These are phyloP conservation scores for Calonectria henricotiae DNA, from an alignment of 2,329 filamentous ascomycete species.

Conservation along the genomic window DNA sequence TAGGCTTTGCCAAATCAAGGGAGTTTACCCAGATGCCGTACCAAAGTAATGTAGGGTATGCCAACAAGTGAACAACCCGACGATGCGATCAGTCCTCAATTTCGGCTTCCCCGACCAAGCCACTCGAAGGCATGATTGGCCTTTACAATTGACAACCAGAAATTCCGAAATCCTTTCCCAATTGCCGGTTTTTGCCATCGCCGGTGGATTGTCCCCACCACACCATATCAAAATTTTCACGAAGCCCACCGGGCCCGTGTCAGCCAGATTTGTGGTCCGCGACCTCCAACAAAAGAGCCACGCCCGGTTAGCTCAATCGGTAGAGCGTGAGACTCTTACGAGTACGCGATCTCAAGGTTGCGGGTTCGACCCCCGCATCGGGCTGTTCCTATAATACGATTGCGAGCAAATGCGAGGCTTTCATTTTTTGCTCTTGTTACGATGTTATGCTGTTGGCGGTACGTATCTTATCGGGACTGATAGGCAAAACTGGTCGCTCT, in stretches of 20 bases:
- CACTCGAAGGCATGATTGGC: too few relatives aligned
- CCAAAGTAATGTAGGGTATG: too few relatives aligned
- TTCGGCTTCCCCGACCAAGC: too few relatives aligned
- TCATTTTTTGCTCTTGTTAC: slow-evolving; percentile 32
- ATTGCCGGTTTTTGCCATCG: background rate
- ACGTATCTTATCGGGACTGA: background rate
- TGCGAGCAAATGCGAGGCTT: slow-evolving; percentile 45
- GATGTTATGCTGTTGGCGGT: background rate
- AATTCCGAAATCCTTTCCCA: background rate
- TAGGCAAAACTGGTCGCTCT: background rate
- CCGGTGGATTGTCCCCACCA: slow-evolving; percentile 1
- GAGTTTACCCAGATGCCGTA: too few relatives aligned
- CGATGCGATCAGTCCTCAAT: too few relatives aligned
- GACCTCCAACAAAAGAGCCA: slow-evolving; percentile 25
- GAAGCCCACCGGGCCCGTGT: background rate
- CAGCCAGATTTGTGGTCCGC: background rate
- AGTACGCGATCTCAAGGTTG: slow-evolving; percentile 68
- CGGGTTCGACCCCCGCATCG: slow-evolving; percentile 68
- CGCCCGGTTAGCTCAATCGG: slow-evolving; percentile 55
- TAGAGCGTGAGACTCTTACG: slow-evolving; percentile 80
- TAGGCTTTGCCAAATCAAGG: too few relatives aligned
- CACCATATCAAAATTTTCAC: background rate
- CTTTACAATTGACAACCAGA: background rate
- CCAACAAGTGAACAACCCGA: too few relatives aligned
- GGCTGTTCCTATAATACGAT: slow-evolving; percentile 51